phyloP scores from a whole-genome alignment of 495 filamentous ascomycete species.

The Trypethelium eluteriae region DNA sequence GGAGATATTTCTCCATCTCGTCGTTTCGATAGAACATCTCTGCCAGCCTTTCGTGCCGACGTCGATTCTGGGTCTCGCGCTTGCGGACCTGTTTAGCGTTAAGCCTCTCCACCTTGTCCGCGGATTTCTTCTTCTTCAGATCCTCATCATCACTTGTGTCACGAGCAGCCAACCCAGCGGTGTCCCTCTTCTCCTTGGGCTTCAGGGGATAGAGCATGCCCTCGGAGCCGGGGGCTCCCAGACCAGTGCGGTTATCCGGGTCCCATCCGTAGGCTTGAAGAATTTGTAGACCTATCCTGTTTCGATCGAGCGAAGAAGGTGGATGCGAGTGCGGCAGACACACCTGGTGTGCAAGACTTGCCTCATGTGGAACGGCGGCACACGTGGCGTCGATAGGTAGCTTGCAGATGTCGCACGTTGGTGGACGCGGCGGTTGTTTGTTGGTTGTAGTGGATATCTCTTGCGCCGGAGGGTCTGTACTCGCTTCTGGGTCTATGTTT shows the following conservation, averaged over 20 bases:
- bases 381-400: conserved; percentile 41
- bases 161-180: conserved; percentile 57
- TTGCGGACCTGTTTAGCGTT: conserved; percentile 64
- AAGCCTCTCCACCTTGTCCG: conserved; percentile 47
- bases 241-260: conserved; percentile 65
- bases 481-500: conserved; percentile 24
- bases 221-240: conserved; percentile 57
- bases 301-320: conserved; percentile 76
- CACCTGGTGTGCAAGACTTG: conserved; percentile 73
- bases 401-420: conserved; percentile 53
- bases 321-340: conserved; percentile 74
- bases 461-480: neutral
- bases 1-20: conserved; percentile 67
- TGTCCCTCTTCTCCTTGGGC: conserved; percentile 62
- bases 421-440: conserved; percentile 13
- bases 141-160: conserved; percentile 19
- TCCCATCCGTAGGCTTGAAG: conserved; percentile 80
- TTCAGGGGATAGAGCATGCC: conserved; percentile 74
- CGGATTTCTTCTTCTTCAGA: conserved; percentile 26
- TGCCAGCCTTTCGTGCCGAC: conserved; percentile 53
- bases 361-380: conserved; percentile 48
- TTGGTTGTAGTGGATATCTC: conserved; percentile 1
- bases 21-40: conserved; percentile 61
- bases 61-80: conserved; percentile 52
- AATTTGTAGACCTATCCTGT: conserved; percentile 63